Percentiles rank a stretch among this genome's conserved stretches.
Conservation (phyloP, 176 grass and related monocot genomes). For the Calamus simplicifolius region DNA sequence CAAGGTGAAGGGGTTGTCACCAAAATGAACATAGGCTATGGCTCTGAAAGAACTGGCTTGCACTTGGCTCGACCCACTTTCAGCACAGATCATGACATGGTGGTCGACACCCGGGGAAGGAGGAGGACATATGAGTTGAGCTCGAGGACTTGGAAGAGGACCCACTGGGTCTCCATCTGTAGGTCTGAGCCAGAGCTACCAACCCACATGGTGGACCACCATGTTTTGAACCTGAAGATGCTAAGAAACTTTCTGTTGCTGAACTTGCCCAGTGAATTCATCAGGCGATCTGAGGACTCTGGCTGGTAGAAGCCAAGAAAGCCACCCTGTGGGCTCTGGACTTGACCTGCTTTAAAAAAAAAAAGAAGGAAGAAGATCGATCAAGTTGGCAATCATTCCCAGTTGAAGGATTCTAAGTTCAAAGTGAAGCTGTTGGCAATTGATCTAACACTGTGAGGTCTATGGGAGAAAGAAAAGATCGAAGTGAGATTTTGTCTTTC, state of each 20-base stretch:
- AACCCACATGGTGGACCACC: constrained; percentile 27
- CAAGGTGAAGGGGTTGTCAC: constrained; percentile 12
- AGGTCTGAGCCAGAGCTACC: constrained; percentile 5
- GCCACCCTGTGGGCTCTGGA: constrained; percentile 4
- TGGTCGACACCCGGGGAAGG: background rate
- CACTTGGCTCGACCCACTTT: constrained; percentile 5
- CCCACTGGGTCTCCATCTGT: constrained; percentile 21
- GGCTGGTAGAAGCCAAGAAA: constrained; percentile 9
- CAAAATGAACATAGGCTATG: constrained; percentile 12
- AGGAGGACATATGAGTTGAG: too few species aligned
- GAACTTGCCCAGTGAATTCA: constrained; percentile 9
- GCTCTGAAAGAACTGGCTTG: background rate
- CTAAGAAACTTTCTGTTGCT: constrained; percentile 1
- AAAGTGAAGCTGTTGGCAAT: too few species aligned
- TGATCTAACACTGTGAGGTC: too few species aligned
- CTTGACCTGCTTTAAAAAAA: background rate
- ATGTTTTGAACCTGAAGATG: constrained; percentile 26
- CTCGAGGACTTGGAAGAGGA: constrained; percentile 8
- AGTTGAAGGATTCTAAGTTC: too few species aligned
- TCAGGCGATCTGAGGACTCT: background rate
- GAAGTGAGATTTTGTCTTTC: too few species aligned
- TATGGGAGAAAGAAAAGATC: too few species aligned
- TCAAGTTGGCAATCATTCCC: too few species aligned
- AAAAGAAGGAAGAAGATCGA: too few species aligned
- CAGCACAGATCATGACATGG: constrained; percentile 7